These are phyloP conservation scores for Furcasterigmium sp. DNA, from an alignment of 2,329 filamentous ascomycete genomes.

Conservation along the genomic window DNA sequence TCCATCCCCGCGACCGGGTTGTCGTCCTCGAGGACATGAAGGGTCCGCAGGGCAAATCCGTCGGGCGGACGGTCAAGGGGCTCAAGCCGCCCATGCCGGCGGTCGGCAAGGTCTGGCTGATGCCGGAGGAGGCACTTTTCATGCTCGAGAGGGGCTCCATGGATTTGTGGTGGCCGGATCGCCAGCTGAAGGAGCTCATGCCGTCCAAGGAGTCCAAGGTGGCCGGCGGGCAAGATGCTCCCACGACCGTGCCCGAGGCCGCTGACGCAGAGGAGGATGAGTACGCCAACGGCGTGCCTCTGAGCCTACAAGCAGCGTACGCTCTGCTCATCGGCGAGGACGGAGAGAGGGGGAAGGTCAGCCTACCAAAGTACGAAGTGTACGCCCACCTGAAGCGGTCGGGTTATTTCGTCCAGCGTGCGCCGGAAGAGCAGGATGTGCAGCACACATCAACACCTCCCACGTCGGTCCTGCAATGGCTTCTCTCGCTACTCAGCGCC, in stretches of 20 bases:
- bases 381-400: conserved; percentile 78
- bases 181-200: conserved; percentile 43
- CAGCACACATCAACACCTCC: conserved; percentile 16
- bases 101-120: conserved; percentile 67
- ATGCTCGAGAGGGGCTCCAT: conserved; percentile 81
- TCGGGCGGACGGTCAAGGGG: conserved; percentile 61
- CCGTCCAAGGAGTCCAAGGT: conserved; percentile 23
- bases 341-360: conserved; percentile 52
- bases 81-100: conserved; percentile 45
- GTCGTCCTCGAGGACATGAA: conserved; percentile 68
- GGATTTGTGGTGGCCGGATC: conserved; percentile 77
- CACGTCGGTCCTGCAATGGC: conserved; percentile 44
- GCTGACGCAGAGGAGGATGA: conserved; percentile 34
- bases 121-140: conserved; percentile 90
- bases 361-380: conserved; percentile 79
- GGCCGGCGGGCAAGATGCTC: conserved; percentile 15
- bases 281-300: conserved; percentile 64
- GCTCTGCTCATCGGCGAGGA: conserved; percentile 73
- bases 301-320: conserved; percentile 90
- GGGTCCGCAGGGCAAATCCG: conserved; percentile 67
- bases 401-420: conserved; percentile 77
- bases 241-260: conserved; percentile 14
- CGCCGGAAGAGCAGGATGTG: conserved; percentile 32
- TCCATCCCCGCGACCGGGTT: conserved; percentile 39
- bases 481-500: conserved; percentile 40